Evolutionary conservation across 108 stramenopile species (phyloP), one percentile per base, ranked within the genome.

Genomic region (Conticribra weissflogii): DNA sequence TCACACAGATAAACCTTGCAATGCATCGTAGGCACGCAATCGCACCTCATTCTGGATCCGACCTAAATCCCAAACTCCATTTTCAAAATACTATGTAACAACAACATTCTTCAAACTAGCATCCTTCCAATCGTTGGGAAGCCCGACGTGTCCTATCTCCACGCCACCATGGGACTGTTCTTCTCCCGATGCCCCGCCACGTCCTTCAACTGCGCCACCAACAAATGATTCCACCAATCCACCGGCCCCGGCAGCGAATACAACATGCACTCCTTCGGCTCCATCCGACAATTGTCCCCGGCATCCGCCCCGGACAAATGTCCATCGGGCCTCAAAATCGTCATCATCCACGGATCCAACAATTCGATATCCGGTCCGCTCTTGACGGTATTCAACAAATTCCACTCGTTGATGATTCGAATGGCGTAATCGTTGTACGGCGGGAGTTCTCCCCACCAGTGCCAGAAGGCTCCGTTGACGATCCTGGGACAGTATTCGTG

Each of bases 161-260:
- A 72, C 16, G 62, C 61, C 62, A 59, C 49, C 55, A 63, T 63
- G 0, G 63, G 46, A 55, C 46, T 72, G 3, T 59, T 52, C 5
- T 48, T 63, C 24, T 75, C 74, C 46, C 25, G 15, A 25, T 69
- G 68, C 0, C 28, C 24, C 3, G 48, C 79, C 34, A 81, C 52
- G 63, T 82, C 81, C 30, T 52, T 67, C 30, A 84, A 66, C 29
- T 84, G 54, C 27, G 22, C 68, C 9, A 82, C 63, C n/a, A 86
- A 53, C 8, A 86, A 51, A 64, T 86, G 81, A 54, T 82, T 86
- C 85, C 85, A 86, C 79, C 79, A 86, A 36, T 86, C 85, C 25
- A 74, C 65, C 18, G 85, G 85, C n/a, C 85, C 85, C 16, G 85
- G 85, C 12, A 72, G 30, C 34, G 60, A 61, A 45, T 83, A 86